Conservation (phyloP, 108 stramenopile genomes). For the Nannochloropsis granulata region DNA sequence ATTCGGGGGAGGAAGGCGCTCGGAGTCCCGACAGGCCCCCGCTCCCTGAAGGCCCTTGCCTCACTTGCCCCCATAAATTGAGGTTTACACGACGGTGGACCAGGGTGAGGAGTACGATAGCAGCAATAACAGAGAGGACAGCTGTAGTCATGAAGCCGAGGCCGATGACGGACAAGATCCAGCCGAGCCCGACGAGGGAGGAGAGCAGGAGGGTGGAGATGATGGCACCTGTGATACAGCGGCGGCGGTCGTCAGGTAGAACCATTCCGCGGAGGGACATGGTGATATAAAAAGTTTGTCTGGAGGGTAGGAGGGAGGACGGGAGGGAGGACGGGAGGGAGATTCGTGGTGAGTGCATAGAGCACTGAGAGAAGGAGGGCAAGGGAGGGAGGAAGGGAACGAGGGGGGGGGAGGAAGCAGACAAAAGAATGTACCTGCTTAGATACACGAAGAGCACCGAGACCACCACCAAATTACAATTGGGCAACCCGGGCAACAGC, state of each 20-base stretch:
- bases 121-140: not conserved
- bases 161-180: not conserved
- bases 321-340: not conserved
- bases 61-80: not conserved
- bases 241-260: conserved; percentile 29
- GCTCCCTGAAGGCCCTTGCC: not conserved
- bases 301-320: not conserved
- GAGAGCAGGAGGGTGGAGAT: conserved; percentile 4
- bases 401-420: too few species aligned
- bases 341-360: not conserved
- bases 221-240: conserved; percentile 15
- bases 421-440: not conserved
- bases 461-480: not conserved
- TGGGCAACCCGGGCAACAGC: conserved; percentile 16
- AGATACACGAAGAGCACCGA: not conserved
- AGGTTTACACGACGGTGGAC: not conserved
- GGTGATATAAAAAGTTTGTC: conserved; percentile 13
- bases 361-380: too few species aligned
- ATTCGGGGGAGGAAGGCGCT: not conserved
- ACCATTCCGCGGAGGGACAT: conserved; percentile 43
- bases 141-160: not conserved
- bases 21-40: not conserved
- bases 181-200: conserved; percentile 3
- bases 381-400: too few species aligned
- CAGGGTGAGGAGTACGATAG: not conserved